These are phyloP conservation scores for Byssothecium circinans DNA, from an alignment of 2,329 filamentous ascomycete species.

Conservation along the genomic window DNA sequence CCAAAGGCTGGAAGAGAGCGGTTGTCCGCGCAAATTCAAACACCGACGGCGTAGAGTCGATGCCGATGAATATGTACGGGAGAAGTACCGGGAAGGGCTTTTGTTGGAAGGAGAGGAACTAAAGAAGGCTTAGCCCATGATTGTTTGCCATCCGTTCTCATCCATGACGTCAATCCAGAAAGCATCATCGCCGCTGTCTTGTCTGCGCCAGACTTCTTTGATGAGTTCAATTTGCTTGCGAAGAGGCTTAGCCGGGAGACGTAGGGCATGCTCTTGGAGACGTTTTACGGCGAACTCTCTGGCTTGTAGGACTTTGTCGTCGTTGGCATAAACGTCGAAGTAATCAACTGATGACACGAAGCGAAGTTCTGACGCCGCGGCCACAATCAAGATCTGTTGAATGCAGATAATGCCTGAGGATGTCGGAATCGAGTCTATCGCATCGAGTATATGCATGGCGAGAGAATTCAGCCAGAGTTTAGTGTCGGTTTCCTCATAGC, in stretches of 20 bases:
- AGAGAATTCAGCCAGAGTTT: conserved; percentile 54
- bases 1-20: background rate
- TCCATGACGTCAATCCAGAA: conserved; percentile 62
- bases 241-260: conserved; percentile 56
- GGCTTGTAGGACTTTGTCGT: conserved; percentile 48
- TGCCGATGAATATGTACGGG: background rate
- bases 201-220: conserved; percentile 55
- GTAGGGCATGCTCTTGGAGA: conserved; percentile 49
- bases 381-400: conserved; percentile 57
- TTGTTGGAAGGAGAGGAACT: background rate
- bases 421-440: conserved; percentile 53
- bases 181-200: conserved; percentile 53
- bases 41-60: background rate
- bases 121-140: conserved; percentile 47
- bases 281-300: conserved; percentile 54
- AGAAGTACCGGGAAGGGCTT: background rate
- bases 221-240: conserved; percentile 54
- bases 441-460: conserved; percentile 54
- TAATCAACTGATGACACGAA: conserved; percentile 45
- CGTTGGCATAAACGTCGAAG: conserved; percentile 46
- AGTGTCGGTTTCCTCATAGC: conserved; percentile 36
- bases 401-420: conserved; percentile 58
- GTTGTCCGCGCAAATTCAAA: background rate
- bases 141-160: conserved; percentile 59
- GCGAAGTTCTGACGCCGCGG: conserved; percentile 55